These are phyloP conservation scores for Nicotiana tabacum DNA, from an alignment of 257 asterid species.

Conservation along the genomic window DNA sequence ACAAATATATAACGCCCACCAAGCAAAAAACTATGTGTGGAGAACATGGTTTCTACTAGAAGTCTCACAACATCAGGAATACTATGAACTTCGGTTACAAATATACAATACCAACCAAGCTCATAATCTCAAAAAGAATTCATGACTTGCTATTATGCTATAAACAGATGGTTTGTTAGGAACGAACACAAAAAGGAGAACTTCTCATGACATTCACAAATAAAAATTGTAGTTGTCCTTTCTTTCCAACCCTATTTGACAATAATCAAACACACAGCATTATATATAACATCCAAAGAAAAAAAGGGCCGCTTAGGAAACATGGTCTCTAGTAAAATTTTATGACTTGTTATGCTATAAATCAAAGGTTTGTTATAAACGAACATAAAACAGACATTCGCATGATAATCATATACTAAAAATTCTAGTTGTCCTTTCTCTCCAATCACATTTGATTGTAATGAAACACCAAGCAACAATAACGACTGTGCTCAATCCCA, in stretches of 20 bases:
- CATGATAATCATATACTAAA: not conserved
- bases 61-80: not conserved
- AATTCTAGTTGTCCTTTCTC: not conserved
- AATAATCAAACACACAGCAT: not conserved
- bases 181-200: not conserved
- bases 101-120: not conserved
- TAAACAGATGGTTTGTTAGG: not conserved
- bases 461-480: not conserved
- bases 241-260: not conserved
- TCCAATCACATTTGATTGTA: not conserved
- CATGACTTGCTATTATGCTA: not conserved
- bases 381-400: not conserved
- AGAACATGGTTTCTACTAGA: not conserved
- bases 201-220: not conserved
- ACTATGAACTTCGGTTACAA: not conserved
- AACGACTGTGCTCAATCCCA: not conserved
- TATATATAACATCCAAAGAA: not conserved
- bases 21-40: not conserved
- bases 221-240: not conserved
- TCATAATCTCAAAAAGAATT: not conserved
- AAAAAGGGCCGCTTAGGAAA: no score
- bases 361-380: not conserved
- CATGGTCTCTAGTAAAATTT: not conserved
- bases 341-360: not conserved
- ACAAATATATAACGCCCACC: not conserved